Evolutionary conservation across 1,284 basidiomycete species (phyloP), one percentile per base, ranked within the genome.

Genomic region (Fomitopsis schrenkii): DNA sequence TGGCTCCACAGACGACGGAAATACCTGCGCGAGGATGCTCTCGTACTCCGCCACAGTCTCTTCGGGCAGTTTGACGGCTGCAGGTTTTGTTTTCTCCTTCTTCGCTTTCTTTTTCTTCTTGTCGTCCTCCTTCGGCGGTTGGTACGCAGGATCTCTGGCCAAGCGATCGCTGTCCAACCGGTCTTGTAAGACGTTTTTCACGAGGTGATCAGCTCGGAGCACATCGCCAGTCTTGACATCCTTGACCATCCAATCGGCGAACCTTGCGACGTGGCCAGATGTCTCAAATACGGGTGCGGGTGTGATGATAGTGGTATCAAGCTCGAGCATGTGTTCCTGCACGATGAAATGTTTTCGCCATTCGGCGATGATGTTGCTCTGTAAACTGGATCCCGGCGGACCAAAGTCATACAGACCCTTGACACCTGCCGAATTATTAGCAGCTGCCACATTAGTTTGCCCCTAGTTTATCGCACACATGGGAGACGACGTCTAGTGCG

Each of bases 161-260:
- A 97, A 93, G 74, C 88, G 88, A 82, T 99, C 93, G 48, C 94
- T 94, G 64, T 90, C 93, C 59, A 99, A 79, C 52, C 96, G 81
- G 3, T 94, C 92, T 76, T 97, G 93, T 53, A 99, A 81, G 36
- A 98, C 97, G 66, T 82, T 91, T 76, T 96, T 95, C 65, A 99
- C 94, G 35, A 99, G 86, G 77, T 99, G 97, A 76, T 99, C 97
- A 17, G 97, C 97, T 59, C 97, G 90, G 70, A 97, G 90, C 60
- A 99, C 97, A 72, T 99, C 96, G 54, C 96, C 96, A 36, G 91
- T 97, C 80, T 94, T 88, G 26, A 79, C 77, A 71, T 99, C 97
- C 80, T 97, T 97, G 74, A 94, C 93, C 97, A 99, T 99, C 96
- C 96, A 99, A 74, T 99, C 97, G 19, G 97, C 93, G 72, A 99